Percentiles rank a stretch among this genome's conserved stretches.
phyloP scores from a whole-genome alignment of 2,329 filamentous ascomycete genomes.

The Trichoderma sp. region DNA sequence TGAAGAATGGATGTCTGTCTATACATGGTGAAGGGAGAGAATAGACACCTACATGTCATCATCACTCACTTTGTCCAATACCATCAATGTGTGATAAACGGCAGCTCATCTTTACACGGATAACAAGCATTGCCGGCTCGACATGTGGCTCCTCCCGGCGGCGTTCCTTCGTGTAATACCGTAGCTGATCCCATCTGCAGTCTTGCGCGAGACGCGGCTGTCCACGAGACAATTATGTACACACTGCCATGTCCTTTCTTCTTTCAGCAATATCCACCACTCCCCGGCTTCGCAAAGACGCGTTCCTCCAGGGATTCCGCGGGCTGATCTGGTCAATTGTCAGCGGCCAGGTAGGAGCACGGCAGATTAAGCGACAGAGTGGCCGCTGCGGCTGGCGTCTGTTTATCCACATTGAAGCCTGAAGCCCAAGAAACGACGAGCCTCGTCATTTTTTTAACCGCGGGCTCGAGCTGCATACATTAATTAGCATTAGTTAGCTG shows the following conservation, averaged over 20 bases:
- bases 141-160: neutral
- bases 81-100: neutral
- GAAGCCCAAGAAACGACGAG: neutral
- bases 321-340: neutral
- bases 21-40: neutral
- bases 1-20: neutral
- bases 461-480: conserved; percentile 15
- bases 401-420: conserved; percentile 5
- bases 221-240: neutral
- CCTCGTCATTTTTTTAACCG: conserved; percentile 9
- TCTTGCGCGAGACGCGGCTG: conserved; percentile 20
- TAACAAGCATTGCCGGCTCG: neutral
- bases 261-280: conserved; percentile 11
- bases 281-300: neutral
- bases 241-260: neutral
- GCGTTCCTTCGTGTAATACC: neutral
- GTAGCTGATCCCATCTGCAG: conserved; percentile 11
- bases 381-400: conserved; percentile 14
- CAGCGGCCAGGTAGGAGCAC: conserved; percentile 4
- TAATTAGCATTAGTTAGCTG: conserved; percentile 5
- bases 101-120: neutral
- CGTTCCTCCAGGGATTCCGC: neutral
- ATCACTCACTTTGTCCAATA: neutral
- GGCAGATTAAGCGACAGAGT: conserved; percentile 18
- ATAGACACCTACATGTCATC: neutral